Conservation (phyloP, 805 yeast species). For the Clavispora phyllophila region DNA sequence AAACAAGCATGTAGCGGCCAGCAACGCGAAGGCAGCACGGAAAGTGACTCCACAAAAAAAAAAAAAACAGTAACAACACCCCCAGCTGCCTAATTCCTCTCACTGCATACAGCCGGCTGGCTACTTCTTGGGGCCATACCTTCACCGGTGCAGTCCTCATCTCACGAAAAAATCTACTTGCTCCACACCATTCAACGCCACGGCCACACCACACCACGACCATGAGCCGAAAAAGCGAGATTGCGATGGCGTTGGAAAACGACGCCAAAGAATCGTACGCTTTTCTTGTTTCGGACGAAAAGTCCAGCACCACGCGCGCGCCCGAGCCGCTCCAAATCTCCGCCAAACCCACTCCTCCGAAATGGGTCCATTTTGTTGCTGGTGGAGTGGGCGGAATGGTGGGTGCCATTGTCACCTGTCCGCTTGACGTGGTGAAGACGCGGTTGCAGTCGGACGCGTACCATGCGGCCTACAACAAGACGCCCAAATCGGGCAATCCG, state of each 20-base stretch:
- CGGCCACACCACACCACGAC: neutral
- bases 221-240: neutral
- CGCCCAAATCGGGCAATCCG: slow-evolving; percentile 34
- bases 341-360: slow-evolving; percentile 15
- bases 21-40: no score
- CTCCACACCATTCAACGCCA: neutral
- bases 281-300: slow-evolving; percentile 68
- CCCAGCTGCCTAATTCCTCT: no score
- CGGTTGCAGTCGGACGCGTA: slow-evolving; percentile 88
- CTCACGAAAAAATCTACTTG: neutral
- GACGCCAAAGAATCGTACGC: slow-evolving; percentile 60
- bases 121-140: no score
- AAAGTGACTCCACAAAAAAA: no score
- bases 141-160: neutral
- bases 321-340: slow-evolving; percentile 18
- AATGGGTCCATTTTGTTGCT: slow-evolving; percentile 80
- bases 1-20: no score
- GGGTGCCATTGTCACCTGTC: slow-evolving; percentile 91
- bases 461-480: slow-evolving; percentile 47
- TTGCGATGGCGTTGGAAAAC: slow-evolving; percentile 29
- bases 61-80: no score
- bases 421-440: slow-evolving; percentile 94
- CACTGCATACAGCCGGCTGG: no score
- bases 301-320: slow-evolving; percentile 48
- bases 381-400: slow-evolving; percentile 97